Evolutionary conservation across 257 asterid genomes (phyloP).

Genomic region (Rauvolfia tetraphylla): DNA sequence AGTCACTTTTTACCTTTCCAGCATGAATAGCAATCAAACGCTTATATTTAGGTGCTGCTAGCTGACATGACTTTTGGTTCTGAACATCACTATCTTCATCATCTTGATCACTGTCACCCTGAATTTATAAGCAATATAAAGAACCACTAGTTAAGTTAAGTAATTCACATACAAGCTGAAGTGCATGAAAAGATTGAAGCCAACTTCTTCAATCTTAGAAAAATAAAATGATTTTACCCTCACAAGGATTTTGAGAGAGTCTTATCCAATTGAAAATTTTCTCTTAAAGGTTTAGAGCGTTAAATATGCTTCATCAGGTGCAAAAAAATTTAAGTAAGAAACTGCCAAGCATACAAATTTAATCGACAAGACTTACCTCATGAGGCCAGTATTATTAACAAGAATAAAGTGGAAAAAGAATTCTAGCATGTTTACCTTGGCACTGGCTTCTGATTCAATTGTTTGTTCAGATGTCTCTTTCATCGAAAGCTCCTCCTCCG

Average conservation of each 20-base stretch:
- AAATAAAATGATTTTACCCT: background rate
- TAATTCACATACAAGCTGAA: background rate
- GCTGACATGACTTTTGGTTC: constrained; percentile 30
- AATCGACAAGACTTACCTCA: too few species aligned
- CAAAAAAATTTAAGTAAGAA: background rate
- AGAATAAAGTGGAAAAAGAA: too few species aligned
- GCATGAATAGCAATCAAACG: constrained; percentile 79
- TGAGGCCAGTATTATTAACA: too few species aligned
- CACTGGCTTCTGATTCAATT: constrained; percentile 31
- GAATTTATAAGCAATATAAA: constrained; percentile 7
- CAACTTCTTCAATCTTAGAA: background rate
- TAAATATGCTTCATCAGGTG: too few species aligned
- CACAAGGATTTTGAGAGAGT: background rate
- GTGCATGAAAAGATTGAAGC: background rate
- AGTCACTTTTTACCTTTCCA: constrained; percentile 63
- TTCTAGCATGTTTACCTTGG: constrained; percentile 24
- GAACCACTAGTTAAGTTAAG: background rate
- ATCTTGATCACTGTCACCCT: constrained; percentile 35
- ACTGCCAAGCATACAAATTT: too few species aligned
- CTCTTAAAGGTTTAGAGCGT: too few species aligned
- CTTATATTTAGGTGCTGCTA: constrained; percentile 48
- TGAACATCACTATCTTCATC: constrained; percentile 51
- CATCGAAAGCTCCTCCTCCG: constrained; percentile 43
- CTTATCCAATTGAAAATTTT: too few species aligned
- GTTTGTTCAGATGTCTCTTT: constrained; percentile 19